Base-by-base conservation (phyloP, 257 asterid species). In the Rubia yunnanensis region DNA sequence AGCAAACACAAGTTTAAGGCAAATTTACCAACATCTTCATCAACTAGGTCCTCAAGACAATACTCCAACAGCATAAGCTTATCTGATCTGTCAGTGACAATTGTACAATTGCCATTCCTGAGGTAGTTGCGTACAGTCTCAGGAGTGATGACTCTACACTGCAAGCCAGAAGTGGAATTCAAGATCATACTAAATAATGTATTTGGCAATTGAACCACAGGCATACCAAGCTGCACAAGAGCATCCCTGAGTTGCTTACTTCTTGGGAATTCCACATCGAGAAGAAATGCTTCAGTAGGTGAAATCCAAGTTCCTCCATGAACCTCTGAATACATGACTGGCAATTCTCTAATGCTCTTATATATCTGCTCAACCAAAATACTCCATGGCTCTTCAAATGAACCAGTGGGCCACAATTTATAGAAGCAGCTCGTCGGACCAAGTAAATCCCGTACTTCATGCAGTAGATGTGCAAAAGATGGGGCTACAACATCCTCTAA, bases 371-470 rank as follows among this genome's bases (percentile, higher is more conserved):
- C 83, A 17, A 85, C 98, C 69, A 92, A 80, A 76, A 80, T 76
- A 76, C 74, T 84, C 98, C 98, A 92, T 57, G 98, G 98, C 80
- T 89, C 92, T 74, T 89, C 91, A 68, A 92, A 92, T 39, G 88
- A 82, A 70, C 96, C 98, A 59, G 84, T 72, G 14, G 98, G 98
- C 98, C 95, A 92, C 55, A 92, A 77, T 46, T 92, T 85, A 80
- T 88, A 92, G 78, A 86, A 92, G 4, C 26, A 66, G 61, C 72
- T 77, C 38, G 87, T 81, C 64, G 98, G 87, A 69, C 90, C 87
- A 55, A 87, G 76, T 56, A 76, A 67, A 62, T 77, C 72, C 67
- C 75, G 92, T 69, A 84, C 67, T 56, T 82, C 84, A 69, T 85
- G 86, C 69, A 92, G 83, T 74, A 89, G 74, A 63, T 78, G 84